Evolutionary conservation across 495 filamentous ascomycete genomes (phyloP).

Genomic region (Penicillium cosmopolitanum): DNA sequence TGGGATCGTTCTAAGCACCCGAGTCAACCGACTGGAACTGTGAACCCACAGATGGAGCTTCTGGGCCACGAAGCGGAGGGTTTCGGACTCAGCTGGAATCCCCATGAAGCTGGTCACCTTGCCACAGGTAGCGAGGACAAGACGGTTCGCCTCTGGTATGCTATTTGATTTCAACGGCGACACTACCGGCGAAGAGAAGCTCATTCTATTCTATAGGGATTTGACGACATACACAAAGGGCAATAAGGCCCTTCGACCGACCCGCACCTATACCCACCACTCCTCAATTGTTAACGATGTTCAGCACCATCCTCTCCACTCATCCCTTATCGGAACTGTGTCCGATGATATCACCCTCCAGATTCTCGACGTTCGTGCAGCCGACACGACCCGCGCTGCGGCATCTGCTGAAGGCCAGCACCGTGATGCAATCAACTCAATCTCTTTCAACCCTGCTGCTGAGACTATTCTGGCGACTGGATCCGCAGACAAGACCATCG

Average conservation of each 20-base stretch:
- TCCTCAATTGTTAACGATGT: conserved; percentile 94
- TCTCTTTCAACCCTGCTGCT: conserved; percentile 88
- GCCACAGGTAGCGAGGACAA: conserved; percentile 89
- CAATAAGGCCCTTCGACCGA: conserved; percentile 70
- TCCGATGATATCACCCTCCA: conserved; percentile 95
- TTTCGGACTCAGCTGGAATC: conserved; percentile 94
- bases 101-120: conserved; percentile 78
- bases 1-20: conserved; percentile 96
- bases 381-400: conserved; percentile 62
- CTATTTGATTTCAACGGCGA: conserved; percentile 20
- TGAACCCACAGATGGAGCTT: conserved; percentile 82
- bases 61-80: conserved; percentile 87
- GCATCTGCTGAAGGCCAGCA: conserved; percentile 72
- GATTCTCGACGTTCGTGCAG: conserved; percentile 79
- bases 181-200: neutral
- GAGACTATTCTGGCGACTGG: conserved; percentile 89
- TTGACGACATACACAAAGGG: conserved; percentile 69
- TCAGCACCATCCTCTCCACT: conserved; percentile 84
- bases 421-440: conserved; percentile 87
- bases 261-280: conserved; percentile 83
- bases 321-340: conserved; percentile 83
- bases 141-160: conserved; percentile 88
- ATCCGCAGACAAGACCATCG: conserved; percentile 92
- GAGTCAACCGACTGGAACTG: conserved; percentile 67
- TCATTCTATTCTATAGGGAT: conserved; percentile 60